Evolutionary conservation across 2,329 filamentous ascomycete species (phyloP), one percentile per base, ranked within the genome.

Genomic region (Chrysosporium queenslandicum): DNA sequence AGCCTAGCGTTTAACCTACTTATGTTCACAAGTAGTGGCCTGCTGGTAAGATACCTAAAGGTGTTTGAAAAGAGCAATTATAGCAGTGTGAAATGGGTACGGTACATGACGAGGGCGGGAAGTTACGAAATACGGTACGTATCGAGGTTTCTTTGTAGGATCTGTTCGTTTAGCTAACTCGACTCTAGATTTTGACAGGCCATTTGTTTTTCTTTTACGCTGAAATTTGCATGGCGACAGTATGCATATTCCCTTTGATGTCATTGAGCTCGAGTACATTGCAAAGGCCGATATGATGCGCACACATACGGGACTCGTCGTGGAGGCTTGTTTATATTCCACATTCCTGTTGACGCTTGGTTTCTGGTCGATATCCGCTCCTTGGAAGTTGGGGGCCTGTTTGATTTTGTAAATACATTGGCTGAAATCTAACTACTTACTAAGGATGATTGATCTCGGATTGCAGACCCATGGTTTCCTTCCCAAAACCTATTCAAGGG

Each of bases 31-130:
- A 95, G 88, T 66, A 94, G 86, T 0, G 92, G 92, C 0, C 68
- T 98, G 65, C 67, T 98, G 58, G 92, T 98, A 53, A 77, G 94
- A 46, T 98, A 98, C 68, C 72, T 98, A 53, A 98, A 98, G 73
- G 92, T 98, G 1, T 98, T 98, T 73, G 92, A 98, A 74, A 98
- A 98, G 82, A 92, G 81, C 70, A 97, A 97, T 70, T 98, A 98
- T 68, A 94, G 87, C 57, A 95, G 89, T 65, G 92, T 98, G 46
- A 98, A 98, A 71, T 98, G 92, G 92, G 92, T 98, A 61, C 77
- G 92, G 61, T 98, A 98, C 71, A 97, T 98, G 92, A 98, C 92
- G 16, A 82, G 91, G 59, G 92, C 91, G 14, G 92, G 92, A 25
- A 96, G 89, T 69, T 98, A 98, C 70, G 92, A 98, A 73, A 95